Base-by-base conservation (phyloP, 1,284 basidiomycete genomes). In the Lentinula novae-zelandiae region DNA sequence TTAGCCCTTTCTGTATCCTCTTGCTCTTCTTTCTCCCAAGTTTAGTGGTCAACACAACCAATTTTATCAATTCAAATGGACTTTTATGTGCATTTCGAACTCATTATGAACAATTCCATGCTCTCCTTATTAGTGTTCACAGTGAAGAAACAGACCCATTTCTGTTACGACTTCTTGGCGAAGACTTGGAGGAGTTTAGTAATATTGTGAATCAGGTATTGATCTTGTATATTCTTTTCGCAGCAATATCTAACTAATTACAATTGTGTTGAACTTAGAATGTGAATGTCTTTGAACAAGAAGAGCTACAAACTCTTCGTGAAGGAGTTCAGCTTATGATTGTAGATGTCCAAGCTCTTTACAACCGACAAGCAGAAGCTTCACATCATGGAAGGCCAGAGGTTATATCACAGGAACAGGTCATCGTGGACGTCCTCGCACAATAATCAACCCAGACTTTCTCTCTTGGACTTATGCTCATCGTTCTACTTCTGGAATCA, bases 381-480 rank as follows among this genome's bases (percentile, higher is more conserved):
- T 69, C 66, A 22, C 63, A 68, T 54, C 34, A 62, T 59, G 66
- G 68, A 9, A 52, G 61, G 5, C 64, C 65, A 13, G 52, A 40
- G 3, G 34, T 67, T 36, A 51, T 66, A 3, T 9, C 51, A 1
- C 31, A 46, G 13, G 55, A 67, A 12, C 60, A 59, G 70, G 69
- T 27, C 27, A 27, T 12, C 46, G 40, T 15, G 70, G 70, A 9
- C 54, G 69, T 10, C 71, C 70, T 5, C 38, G 53, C 4, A 65
- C 67, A 58, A 17, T 53, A 5, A 69, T 73, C 61, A 65, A 73
- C 48, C 65, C 63, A 4, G 63, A 64, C 13, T 72, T 71, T 55
- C 64, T 73, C 0, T 36, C 22, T 17, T 69, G 65, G 66, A 70
- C 70, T 13, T 68, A 67, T 52, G 42, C 48, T n/a, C 62, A 64